Conservation (phyloP, 345 rosid species). For the Fremontodendron californicum region DNA sequence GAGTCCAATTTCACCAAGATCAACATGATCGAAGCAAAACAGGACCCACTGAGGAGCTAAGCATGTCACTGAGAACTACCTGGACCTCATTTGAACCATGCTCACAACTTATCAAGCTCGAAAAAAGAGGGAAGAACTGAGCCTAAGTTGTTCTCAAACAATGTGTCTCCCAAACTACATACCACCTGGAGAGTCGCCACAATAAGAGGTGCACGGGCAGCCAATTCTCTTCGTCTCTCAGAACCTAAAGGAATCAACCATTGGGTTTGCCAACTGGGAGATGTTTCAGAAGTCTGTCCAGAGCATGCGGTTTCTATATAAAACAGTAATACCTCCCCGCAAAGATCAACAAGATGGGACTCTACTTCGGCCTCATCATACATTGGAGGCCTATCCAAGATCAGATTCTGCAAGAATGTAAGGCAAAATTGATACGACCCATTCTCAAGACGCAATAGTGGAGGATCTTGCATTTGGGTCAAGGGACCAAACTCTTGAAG, state of each 20-base stretch:
- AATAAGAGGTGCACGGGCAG: slow-evolving; percentile 63
- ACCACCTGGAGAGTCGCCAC: slow-evolving; percentile 67
- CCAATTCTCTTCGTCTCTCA: slow-evolving; percentile 83
- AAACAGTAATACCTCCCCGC: slow-evolving; percentile 63
- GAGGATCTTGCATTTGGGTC: slow-evolving; percentile 99
- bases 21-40: slow-evolving; percentile 73
- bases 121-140: slow-evolving; percentile 67
- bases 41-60: slow-evolving; percentile 74
- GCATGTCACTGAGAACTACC: slow-evolving; percentile 84
- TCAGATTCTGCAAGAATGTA: slow-evolving; percentile 75
- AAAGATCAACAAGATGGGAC: slow-evolving; percentile 60
- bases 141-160: slow-evolving; percentile 65
- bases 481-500: slow-evolving; percentile 77
- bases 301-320: slow-evolving; percentile 51
- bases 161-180: slow-evolving; percentile 64
- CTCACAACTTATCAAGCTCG: slow-evolving; percentile 77
- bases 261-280: slow-evolving; percentile 29
- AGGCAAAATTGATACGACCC: slow-evolving; percentile 93
- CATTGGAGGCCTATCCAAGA: slow-evolving; percentile 47
- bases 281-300: slow-evolving; percentile 40
- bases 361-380: slow-evolving; percentile 57
- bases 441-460: slow-evolving; percentile 82
- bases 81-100: slow-evolving; percentile 90
- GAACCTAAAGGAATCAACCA: slow-evolving; percentile 86
- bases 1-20: no score